Base-by-base conservation (phyloP, 768 basidiomycete species). In the Crepidotus variabilis region DNA sequence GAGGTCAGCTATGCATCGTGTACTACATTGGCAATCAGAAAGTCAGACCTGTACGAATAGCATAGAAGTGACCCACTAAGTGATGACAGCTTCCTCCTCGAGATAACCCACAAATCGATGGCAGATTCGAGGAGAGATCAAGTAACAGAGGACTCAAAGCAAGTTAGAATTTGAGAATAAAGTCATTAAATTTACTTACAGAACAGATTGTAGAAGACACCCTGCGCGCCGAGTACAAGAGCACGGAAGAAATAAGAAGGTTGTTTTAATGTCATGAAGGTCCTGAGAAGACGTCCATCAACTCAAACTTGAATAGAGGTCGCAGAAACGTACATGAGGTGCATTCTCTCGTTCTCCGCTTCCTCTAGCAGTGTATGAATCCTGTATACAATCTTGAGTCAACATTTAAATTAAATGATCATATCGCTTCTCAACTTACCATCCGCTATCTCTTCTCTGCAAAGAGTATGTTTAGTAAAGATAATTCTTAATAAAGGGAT, bases 311-410 rank as follows among this genome's bases (percentile, higher is more conserved):
- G 21, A 11, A 9, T 9, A 21, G 36, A 28, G 13, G 16, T 0
- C 16, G 33, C 53, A 33, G 16, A 46, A 22, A 69, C 81, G 65
- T 57, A 91, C 89, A 95, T 90, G 52, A 95, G 78, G 70, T 96
- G 94, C 92, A 97, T 96, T 34, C 96, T 78, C 74, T 99, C 96
- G 68, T 98, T 98, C 67, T 98, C 94, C 11, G 94, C 94, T 74
- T 97, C 96, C 67, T 94, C 89, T 16, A 97, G 75, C 46, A 93
- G 82, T 6, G 93, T 95, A 68, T 94, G 92, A 60, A 97, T 97
- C 94, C 94, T 94, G 35, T 2, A 20, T n/a, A 83, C 18, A 21
- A 79, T 23, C 81, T 57, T 81, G 76, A 62, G 75, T 50, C 18
- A 60, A 50, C 6, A 9, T 36, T 32, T 16, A 36, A 21, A 54